A percentile compares a stretch with the other conserved stretches of the same genome.
Evolutionary conservation across 768 basidiomycete species (phyloP).

Genomic region (Collybia sp.): DNA sequence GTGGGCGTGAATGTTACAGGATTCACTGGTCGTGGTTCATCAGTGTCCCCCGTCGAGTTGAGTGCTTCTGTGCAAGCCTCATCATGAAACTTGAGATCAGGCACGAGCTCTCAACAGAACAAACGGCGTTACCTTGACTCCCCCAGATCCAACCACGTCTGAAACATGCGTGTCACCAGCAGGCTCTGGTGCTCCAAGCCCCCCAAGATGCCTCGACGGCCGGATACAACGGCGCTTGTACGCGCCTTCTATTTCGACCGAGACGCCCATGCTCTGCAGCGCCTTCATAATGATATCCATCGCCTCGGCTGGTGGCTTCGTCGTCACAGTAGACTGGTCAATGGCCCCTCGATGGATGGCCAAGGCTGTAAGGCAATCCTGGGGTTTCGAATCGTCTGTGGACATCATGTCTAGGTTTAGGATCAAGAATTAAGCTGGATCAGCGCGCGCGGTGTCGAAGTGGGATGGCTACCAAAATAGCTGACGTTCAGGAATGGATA

Average conservation of each 20-base stretch:
- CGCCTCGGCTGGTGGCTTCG: conserved; percentile 65
- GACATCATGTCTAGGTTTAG: background rate
- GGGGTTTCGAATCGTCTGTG: background rate
- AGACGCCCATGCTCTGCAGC: conserved; percentile 77
- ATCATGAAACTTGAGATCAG: conserved; percentile 14
- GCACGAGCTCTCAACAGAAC: background rate
- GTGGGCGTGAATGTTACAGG: conserved; percentile 50
- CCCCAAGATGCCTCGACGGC: conserved; percentile 46
- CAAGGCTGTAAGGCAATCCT: conserved; percentile 7
- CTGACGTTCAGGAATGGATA: background rate
- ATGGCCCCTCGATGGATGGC: conserved; percentile 78
- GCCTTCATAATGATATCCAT: conserved; percentile 70
- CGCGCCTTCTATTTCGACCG: conserved; percentile 72
- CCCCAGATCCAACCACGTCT: background rate
- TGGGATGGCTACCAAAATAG: background rate
- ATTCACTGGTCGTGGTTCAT: conserved; percentile 13
- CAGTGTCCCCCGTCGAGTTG: conserved; percentile 3
- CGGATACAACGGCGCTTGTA: conserved; percentile 81
- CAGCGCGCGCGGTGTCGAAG: background rate
- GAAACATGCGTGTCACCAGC: too few species aligned
- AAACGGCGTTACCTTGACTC: conserved; percentile 6
- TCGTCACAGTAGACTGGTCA: conserved; percentile 82
- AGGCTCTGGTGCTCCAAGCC: background rate
- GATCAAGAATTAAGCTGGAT: background rate
- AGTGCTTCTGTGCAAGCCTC: conserved; percentile 9